phyloP scores from a whole-genome alignment of 1,284 basidiomycete genomes.

The Fistulinella cinereoalba region DNA sequence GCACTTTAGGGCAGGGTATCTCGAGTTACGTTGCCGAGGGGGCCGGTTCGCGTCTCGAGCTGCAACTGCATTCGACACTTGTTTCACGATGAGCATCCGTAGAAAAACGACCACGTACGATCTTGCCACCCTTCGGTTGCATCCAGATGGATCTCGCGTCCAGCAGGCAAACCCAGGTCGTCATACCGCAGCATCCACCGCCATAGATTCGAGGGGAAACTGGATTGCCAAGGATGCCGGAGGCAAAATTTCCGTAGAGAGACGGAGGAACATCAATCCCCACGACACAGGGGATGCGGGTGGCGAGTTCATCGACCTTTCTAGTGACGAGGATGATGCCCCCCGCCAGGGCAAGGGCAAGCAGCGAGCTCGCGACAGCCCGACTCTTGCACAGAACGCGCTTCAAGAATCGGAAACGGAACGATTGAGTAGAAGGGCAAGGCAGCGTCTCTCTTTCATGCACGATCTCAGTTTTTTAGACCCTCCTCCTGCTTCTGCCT shows the following conservation, averaged over 20 bases:
- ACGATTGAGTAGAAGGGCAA: slow-evolving; percentile 28
- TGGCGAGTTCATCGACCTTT: slow-evolving; percentile 22
- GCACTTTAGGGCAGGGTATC: slow-evolving; percentile 23
- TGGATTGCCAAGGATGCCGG: slow-evolving; percentile 39
- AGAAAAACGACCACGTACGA: slow-evolving; percentile 59
- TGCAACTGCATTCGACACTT: too few species aligned
- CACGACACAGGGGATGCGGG: slow-evolving; percentile 20
- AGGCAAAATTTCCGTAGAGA: slow-evolving; percentile 38
- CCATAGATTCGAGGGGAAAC: slow-evolving; percentile 33
- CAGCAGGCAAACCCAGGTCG: slow-evolving; percentile 38
- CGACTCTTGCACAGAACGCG: slow-evolving; percentile 3
- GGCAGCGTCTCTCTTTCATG: slow-evolving; percentile 38
- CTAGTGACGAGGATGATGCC: slow-evolving; percentile 11
- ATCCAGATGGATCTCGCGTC: slow-evolving; percentile 58
- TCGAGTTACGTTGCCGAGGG: slow-evolving; percentile 16
- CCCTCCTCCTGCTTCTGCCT: slow-evolving; percentile 11
- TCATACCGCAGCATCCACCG: slow-evolving; percentile 29
- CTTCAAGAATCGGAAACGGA: slow-evolving; percentile 9
- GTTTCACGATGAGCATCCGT: slow-evolving; percentile 38
- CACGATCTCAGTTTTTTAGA: slow-evolving; percentile 41
- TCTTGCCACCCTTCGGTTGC: slow-evolving; percentile 54
- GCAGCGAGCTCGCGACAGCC: slow-evolving; percentile 14
- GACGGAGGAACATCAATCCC: slow-evolving; percentile 19
- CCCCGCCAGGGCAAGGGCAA: slow-evolving; percentile 25
- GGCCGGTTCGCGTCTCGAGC: too few species aligned